Evolutionary conservation across 345 rosid genomes (phyloP).

Genomic region (Eucalyptus virginea): DNA sequence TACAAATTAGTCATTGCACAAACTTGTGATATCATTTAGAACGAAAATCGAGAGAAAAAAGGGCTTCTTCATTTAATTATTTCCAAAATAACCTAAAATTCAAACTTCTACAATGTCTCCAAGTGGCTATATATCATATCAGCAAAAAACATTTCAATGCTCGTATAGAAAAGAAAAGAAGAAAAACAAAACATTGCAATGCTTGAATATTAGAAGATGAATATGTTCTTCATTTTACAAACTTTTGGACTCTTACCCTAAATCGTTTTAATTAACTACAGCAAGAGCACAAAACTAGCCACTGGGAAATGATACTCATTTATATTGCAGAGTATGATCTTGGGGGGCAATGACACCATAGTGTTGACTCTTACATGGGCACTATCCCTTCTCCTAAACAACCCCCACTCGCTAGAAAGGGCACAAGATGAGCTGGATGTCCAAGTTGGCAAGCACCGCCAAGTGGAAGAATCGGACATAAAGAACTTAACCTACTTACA

Average conservation of each 20-base stretch:
- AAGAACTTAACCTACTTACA: conserved; percentile 8
- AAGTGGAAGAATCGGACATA: conserved; percentile 13
- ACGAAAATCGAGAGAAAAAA: neutral
- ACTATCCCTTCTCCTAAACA: conserved; percentile 18
- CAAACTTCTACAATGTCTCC: neutral
- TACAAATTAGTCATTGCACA: neutral
- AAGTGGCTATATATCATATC: neutral
- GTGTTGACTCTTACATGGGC: conserved; percentile 21
- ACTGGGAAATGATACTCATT: neutral
- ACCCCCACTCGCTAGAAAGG: conserved; percentile 2
- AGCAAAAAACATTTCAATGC: neutral
- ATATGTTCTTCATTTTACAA: neutral
- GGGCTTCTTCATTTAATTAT: neutral
- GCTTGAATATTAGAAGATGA: neutral
- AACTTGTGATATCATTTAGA: neutral
- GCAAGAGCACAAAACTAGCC: neutral
- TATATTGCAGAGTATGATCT: conserved; percentile 28
- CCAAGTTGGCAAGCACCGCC: conserved; percentile 9
- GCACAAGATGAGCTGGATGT: conserved; percentile 14
- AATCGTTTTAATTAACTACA: neutral
- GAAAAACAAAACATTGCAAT: neutral
- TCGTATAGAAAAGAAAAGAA: neutral
- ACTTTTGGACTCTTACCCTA: neutral
- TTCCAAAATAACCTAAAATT: neutral
- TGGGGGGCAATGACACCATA: conserved; percentile 36